These are phyloP conservation scores for Friedmanniomyces simplex DNA, from an alignment of 495 filamentous ascomycete genomes.

Conservation along the genomic window DNA sequence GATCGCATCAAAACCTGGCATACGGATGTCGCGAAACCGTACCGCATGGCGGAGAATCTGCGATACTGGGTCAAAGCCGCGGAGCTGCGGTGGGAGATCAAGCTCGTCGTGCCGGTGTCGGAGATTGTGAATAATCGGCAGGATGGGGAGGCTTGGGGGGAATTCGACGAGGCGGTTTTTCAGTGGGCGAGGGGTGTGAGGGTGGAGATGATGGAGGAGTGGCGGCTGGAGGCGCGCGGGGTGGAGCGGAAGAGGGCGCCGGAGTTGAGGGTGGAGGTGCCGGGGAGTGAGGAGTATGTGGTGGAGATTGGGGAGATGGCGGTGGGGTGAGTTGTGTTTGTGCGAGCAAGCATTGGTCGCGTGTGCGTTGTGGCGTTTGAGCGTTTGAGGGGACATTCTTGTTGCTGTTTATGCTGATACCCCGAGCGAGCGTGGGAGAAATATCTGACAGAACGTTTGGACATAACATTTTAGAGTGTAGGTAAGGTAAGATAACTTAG, in stretches of 20 bases:
- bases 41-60: conserved; percentile 85
- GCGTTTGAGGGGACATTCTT: too few relatives aligned
- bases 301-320: not conserved
- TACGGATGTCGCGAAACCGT: conserved; percentile 83
- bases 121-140: conserved; percentile 67
- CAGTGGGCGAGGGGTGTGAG: conserved; percentile 69
- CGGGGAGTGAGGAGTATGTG: conserved; percentile 2
- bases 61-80: conserved; percentile 94
- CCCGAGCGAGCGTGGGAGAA: too few relatives aligned
- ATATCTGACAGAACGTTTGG: too few relatives aligned
- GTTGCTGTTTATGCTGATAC: too few relatives aligned
- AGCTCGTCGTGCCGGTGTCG: conserved; percentile 36
- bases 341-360: not conserved
- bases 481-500: too few relatives aligned
- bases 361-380: not conserved
- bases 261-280: conserved; percentile 12
- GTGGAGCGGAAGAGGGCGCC: conserved; percentile 3
- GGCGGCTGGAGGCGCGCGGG: conserved; percentile 33
- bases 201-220: conserved; percentile 60
- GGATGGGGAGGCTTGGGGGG: conserved; percentile 57
- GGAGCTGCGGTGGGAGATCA: conserved; percentile 85
- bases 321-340: not conserved
- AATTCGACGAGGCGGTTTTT: conserved; percentile 70
- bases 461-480: too few relatives aligned
- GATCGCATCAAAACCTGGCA: conserved; percentile 86